Evolutionary conservation across 2,329 filamentous ascomycete species (phyloP).

Genomic region (Penicillium hordei): DNA sequence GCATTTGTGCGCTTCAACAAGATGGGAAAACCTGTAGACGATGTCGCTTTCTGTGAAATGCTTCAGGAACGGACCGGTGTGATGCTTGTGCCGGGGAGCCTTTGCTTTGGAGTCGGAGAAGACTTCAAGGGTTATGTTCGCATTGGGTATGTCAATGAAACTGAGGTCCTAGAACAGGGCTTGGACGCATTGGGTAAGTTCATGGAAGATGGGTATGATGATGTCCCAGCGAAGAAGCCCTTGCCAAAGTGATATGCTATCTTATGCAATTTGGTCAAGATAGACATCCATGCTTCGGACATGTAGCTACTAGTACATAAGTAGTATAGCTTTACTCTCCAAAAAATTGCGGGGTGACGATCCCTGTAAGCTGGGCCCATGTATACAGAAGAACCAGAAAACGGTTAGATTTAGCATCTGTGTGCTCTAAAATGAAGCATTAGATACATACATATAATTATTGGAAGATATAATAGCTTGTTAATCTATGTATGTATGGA

Average conservation of each 20-base stretch:
- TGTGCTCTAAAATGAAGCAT: not conserved
- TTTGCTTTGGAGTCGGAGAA: slow-evolving; percentile 66
- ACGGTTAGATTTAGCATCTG: not conserved
- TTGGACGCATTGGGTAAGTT: slow-evolving; percentile 58
- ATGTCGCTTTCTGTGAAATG: slow-evolving; percentile 68
- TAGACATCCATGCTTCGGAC: not conserved
- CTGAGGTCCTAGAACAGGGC: slow-evolving; percentile 65
- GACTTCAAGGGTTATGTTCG: slow-evolving; percentile 75
- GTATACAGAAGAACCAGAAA: not conserved
- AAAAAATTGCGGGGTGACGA: not conserved
- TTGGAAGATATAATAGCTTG: no score
- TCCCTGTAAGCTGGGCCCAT: not conserved
- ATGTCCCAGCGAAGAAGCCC: slow-evolving; percentile 42
- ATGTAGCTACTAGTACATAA: not conserved
- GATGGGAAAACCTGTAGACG: slow-evolving; percentile 64
- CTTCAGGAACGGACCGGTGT: slow-evolving; percentile 69
- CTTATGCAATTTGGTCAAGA: not conserved
- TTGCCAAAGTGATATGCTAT: slow-evolving; percentile 5
- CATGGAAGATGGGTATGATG: slow-evolving; percentile 57
- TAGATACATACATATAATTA: no score
- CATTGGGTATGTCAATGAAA: slow-evolving; percentile 73
- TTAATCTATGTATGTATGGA: no score
- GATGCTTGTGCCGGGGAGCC: slow-evolving; percentile 70
- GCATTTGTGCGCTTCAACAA: slow-evolving; percentile 70
- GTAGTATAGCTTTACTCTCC: not conserved